Conservation (phyloP, 805 yeast species). For the Komagataella pseudopastoris region DNA sequence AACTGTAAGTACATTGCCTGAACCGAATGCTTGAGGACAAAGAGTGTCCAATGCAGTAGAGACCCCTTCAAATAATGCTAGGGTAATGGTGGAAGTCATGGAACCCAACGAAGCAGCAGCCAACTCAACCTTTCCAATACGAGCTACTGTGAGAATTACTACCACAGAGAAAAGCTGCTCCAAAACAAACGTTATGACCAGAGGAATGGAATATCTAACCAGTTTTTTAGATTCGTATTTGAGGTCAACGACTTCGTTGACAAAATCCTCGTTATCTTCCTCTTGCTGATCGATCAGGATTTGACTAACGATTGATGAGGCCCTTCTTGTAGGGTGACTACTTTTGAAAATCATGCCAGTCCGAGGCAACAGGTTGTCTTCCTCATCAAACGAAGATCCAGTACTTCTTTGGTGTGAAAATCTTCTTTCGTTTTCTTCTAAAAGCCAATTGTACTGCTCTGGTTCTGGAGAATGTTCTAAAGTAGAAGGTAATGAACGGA, state of each 20-base stretch:
- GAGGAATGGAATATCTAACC: conserved; percentile 34
- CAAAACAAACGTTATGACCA: conserved; percentile 51
- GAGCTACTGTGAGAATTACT: conserved; percentile 68
- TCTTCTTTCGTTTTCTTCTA: conserved; percentile 21
- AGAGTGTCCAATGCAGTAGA: conserved; percentile 66
- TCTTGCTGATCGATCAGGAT: conserved; percentile 5
- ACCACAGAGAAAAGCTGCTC: conserved; percentile 67
- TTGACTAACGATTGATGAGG: background rate
- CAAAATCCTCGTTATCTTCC: conserved; percentile 18
- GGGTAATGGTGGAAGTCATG: conserved; percentile 67
- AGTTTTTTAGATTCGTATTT: conserved; percentile 18
- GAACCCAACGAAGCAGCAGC: conserved; percentile 70
- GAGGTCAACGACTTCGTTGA: conserved; percentile 11
- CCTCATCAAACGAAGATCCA: conserved; percentile 7
- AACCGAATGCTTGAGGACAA: conserved; percentile 72
- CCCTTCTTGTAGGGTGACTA: conserved; percentile 4
- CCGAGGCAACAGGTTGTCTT: conserved; percentile 9
- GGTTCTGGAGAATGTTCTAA: conserved; percentile 17
- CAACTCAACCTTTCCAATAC: conserved; percentile 54
- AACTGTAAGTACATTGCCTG: conserved; percentile 45
- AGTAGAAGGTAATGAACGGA: conserved; percentile 22
- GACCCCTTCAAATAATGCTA: conserved; percentile 65
- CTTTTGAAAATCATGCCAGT: conserved; percentile 14
- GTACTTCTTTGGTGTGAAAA: conserved; percentile 12
- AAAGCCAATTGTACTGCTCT: conserved; percentile 20